Evolutionary conservation across 257 asterid species (phyloP).

Genomic region (Nicotiana undulata): DNA sequence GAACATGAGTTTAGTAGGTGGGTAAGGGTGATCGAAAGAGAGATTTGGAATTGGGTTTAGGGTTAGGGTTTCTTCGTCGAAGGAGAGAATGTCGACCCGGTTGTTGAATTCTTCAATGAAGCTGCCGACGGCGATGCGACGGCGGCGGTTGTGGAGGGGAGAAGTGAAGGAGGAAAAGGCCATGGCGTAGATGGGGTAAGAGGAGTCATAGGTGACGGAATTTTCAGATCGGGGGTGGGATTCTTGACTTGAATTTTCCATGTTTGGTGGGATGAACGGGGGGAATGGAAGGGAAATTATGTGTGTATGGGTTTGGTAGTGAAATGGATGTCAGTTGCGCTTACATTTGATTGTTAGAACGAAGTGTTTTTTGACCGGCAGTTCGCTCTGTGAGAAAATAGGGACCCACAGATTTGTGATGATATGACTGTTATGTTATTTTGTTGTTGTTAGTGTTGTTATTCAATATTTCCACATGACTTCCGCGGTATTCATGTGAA

Average conservation of each 20-base stretch:
- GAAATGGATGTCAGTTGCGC: neutral
- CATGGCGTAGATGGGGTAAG: conserved; percentile 68
- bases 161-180: conserved; percentile 44
- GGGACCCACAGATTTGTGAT: too few species aligned
- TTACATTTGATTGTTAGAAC: neutral
- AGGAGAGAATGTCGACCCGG: conserved; percentile 67
- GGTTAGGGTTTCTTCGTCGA: conserved; percentile 54
- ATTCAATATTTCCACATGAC: too few species aligned
- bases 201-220: conserved; percentile 42
- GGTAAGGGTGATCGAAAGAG: conserved; percentile 81
- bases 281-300: neutral
- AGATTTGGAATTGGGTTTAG: conserved; percentile 44
- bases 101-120: conserved; percentile 66
- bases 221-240: conserved; percentile 35
- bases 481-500: too few species aligned
- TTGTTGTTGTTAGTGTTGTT: too few species aligned
- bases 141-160: conserved; percentile 25
- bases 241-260: conserved; percentile 49
- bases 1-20: conserved; percentile 76
- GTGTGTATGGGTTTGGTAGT: neutral
- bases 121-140: conserved; percentile 62
- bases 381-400: neutral
- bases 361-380: neutral
- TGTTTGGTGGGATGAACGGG: neutral
- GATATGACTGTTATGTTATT: too few species aligned